Base-by-base conservation (phyloP, 345 rosid species). In the Murraya paniculata region DNA sequence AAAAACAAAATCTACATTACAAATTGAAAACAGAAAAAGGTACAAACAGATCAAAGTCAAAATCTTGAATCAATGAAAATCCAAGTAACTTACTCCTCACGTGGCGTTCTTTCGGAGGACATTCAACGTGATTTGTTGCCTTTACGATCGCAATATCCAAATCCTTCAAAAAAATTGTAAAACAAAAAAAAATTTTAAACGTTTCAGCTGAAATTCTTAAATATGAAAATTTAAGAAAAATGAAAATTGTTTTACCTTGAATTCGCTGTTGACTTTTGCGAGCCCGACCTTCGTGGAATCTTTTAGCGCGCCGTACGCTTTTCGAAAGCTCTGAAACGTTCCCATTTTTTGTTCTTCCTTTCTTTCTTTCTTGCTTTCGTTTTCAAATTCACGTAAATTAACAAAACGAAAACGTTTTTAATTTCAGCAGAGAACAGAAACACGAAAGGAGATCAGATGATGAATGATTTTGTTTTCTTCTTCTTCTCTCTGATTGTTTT, bases 191-290 rank as follows among this genome's bases (percentile, higher is more conserved):
- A 27, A 41, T 50, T 38, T 38, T 25, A 39, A 36, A 4, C 0
- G 58, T 33, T 48, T 21, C 1, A 22, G 7, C 66, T 24, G 7
- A 57, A 41, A 39, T 48, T 64, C 31, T 3, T 39, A 57, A 2
- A 41, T 25, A 58, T 6, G 4, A 30, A 25, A 45, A 31, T 10
- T 2, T 27, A 18, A 27, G 16, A 10, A 72, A 59, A 59, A 53
- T 18, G 57, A 22, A 53, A 53, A 19, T 19, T 53, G 57, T 53
- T 53, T 41, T 39, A 92, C 99, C 99, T 94, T 97, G 84, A 87
- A 94, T 79, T 94, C 99, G 68, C 98, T 97, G 71, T 97, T 94
- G 86, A 97, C 98, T 88, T 97, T 97, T 41, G 99, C 99, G 73
- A 97, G 93, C 76, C 99, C 99, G 67, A 97, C 99, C 87, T 74